These are phyloP conservation scores for Globisporangium ultimum DNA, from an alignment of 352 stramenopile genomes.

Conservation along the genomic window DNA sequence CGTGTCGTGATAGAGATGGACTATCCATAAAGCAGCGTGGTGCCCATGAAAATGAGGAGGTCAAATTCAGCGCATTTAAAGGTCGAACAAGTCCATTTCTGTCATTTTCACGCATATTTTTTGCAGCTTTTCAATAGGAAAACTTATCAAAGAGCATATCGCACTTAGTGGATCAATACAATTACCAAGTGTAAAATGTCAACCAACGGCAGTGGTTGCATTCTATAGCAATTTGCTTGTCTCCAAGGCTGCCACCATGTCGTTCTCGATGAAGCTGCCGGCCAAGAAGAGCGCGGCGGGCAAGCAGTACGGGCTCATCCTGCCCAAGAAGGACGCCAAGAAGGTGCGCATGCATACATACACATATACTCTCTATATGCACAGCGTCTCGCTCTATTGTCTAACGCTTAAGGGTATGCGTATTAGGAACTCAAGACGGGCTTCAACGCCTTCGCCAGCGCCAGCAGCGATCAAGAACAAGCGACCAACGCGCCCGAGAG, in stretches of 20 bases:
- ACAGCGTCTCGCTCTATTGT: background rate
- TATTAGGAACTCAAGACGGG: conserved; percentile 5
- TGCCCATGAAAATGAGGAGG: too few relatives aligned
- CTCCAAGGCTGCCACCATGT: conserved; percentile 21
- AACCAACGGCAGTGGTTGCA: too few relatives aligned
- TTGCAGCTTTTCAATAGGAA: too few relatives aligned
- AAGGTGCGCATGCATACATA: conserved; percentile 3
- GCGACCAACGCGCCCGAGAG: background rate
- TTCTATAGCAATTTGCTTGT: too few relatives aligned
- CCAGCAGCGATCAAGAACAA: background rate
- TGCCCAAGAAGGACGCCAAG: conserved; percentile 14
- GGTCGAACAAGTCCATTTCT: too few relatives aligned
- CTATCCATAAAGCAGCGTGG: too few relatives aligned
- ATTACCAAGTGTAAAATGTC: background rate
- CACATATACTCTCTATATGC: background rate
- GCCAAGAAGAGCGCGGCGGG: conserved; percentile 15
- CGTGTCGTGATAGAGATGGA: background rate
- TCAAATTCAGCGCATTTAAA: too few relatives aligned
- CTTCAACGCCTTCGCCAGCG: conserved; percentile 13
- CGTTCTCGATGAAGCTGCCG: conserved; percentile 35
- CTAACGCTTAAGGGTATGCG: background rate
- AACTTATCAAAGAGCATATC: conserved; percentile 4
- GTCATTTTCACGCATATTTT: too few relatives aligned
- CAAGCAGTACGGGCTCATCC: conserved; percentile 24
- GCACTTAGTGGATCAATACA: conserved; percentile 1